Evolutionary conservation across 192 early-diverging fungal genomes (phyloP), one percentile per base, ranked within the genome.

Genomic region (Podila clonocystis): DNA sequence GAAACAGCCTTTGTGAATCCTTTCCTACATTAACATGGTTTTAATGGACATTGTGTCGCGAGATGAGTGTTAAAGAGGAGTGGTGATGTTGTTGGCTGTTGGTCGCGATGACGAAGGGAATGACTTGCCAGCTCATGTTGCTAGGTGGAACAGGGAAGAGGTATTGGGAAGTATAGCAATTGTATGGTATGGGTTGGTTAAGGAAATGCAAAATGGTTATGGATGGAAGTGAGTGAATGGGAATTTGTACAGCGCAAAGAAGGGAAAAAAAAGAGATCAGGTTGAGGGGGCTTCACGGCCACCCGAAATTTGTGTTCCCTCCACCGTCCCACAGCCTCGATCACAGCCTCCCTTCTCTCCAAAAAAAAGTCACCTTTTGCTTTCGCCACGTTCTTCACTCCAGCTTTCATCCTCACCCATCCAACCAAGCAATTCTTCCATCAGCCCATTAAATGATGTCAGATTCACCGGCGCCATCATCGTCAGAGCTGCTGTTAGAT

Each of bases 401-500:
- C 41, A 45, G 41, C 34, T 45, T 45, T 15, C 41, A 17, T 15
- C 13, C 41, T 45, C 41, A 45, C 13, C 15, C 41, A 36, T 36
- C 34, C 34, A 45, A 2, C 41, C 41, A 45, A 55, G 24, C 52
- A 55, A 7, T 55, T 55, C 20, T 17, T 4, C 34, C 13, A 2
- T 13, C 58, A 17, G 6, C 8, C 9, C 59, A 12, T 11, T 9
- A 59, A 50, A 52, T 68, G 50, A 63, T 74, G 60, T 61, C 31
- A 29, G n/a, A 48, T 4, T 63, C 2, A 50, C 61, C 65, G n/a
- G 59, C 36, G n/a, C 67, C 52, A 17, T 38, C 66, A 26, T 34
- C 67, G 24, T 65, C 71, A 9, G 83, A 71, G 9, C 62, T 93
- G 61, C 82, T 89, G 11, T 72, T 86, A 1, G 89, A 92, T 41